Percentiles rank a stretch among this genome's conserved stretches.
phyloP scores from a whole-genome alignment of 1,284 basidiomycete genomes.

The Ustilago loliicola region DNA sequence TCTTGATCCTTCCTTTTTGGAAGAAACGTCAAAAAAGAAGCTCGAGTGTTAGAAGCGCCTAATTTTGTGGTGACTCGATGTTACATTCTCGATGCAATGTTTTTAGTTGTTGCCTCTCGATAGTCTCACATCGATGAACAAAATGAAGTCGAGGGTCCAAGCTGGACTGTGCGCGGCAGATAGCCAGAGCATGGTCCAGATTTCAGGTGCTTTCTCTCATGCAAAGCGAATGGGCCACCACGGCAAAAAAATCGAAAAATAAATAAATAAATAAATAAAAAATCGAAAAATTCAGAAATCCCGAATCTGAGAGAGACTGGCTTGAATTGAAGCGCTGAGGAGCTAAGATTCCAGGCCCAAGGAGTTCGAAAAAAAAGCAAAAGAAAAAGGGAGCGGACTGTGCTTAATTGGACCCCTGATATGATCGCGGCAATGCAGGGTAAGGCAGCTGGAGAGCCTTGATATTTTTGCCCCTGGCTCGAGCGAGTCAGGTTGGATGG shows the following conservation, averaged over 20 bases:
- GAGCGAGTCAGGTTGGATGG: constrained; percentile 9
- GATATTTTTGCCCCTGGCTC: constrained; percentile 14
- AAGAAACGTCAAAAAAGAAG: constrained; percentile 8
- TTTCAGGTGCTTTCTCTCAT: background rate
- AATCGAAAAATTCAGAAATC: constrained; percentile 1
- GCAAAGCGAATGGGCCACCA: constrained; percentile 1
- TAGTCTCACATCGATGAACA: constrained; percentile 1
- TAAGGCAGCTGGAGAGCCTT: background rate
- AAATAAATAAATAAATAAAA: no score
- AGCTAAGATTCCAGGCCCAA: background rate
- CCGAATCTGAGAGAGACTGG: background rate
- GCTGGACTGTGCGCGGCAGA: constrained; percentile 23
- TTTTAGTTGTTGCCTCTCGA: background rate
- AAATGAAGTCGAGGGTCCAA: constrained; percentile 12
- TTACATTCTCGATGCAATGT: background rate
- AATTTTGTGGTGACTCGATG: constrained; percentile 2
- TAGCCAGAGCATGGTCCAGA: constrained; percentile 16
- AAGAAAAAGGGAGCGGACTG: constrained; percentile 1
- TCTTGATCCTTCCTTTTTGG: constrained; percentile 4
- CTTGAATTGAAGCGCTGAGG: no score
- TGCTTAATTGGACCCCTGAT: constrained; percentile 6
- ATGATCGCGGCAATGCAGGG: constrained; percentile 12
- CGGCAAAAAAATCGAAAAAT: background rate
- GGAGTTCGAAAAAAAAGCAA: background rate
- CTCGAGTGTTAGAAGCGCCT: constrained; percentile 2